Base-by-base conservation (phyloP, 1,284 basidiomycete genomes). In the Macrocystidia cucumis region DNA sequence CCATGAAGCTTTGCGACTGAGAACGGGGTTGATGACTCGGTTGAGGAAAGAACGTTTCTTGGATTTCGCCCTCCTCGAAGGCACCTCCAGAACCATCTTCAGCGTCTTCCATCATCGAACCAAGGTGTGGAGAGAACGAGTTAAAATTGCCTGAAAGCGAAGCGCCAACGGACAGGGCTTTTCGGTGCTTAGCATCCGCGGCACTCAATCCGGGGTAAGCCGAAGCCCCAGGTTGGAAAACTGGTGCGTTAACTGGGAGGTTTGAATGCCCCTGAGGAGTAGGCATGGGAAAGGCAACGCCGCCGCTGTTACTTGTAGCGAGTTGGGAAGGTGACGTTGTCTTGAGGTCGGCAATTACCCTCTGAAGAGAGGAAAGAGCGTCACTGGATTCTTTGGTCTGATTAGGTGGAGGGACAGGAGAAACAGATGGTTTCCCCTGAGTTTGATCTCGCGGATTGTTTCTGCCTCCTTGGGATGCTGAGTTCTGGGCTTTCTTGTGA, bases 301-400 rank as follows among this genome's bases (percentile, higher is more conserved):
- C n/a, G n/a, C n/a, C n/a, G 44, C 65, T 59, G 40, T 66, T 59
- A 38, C 57, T 61, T 32, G 61, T 42, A 30, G 66, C 57, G 45
- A 50, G 59, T 49, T 52, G 65, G 45, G 60, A 67, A 37, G 65
- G 74, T 32, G 81, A 76, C 5, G 81, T 69, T 16, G 79, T 79
- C 68, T 87, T 89, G 45, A 90, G 64, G 52, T 90, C 87, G 37
- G 79, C 81, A 45, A 90, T 89, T 50, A 89, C 79, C 35, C 83
- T 72, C 52, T 89, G 86, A 41, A 88, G 71, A 22, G 82, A 85
- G 40, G 81, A 81, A 41, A 88, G 65, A 16, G 79, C 83, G 54
- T 82, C 79, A 51, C 78, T 84, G 21, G 74, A 67, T 46, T 79
- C 77, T 32, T 59, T 60, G 41, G 43, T 54, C 45, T 60, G 60